These are phyloP conservation scores for Parsonsia alboflavescens DNA, from an alignment of 257 asterid genomes.

Conservation along the genomic window DNA sequence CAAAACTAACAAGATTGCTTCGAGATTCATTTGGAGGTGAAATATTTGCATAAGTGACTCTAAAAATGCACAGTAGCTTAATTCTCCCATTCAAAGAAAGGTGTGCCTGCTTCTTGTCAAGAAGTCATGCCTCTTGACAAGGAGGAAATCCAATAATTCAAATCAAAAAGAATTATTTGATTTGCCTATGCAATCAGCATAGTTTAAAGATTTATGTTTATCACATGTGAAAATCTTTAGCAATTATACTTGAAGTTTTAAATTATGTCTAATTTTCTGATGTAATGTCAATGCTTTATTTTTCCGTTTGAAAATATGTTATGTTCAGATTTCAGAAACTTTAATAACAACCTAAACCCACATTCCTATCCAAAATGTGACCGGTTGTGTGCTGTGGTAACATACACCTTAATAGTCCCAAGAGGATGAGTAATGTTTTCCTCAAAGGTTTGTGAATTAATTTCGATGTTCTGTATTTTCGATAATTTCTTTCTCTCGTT, in stretches of 20 bases:
- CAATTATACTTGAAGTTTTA: not conserved
- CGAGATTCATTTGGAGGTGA: conserved; percentile 97
- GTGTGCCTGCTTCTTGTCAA: not conserved
- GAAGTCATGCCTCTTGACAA: no score
- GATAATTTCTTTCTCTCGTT: not conserved
- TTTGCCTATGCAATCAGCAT: not conserved
- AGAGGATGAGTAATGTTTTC: not conserved
- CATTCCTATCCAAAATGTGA: not conserved
- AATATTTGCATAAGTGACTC: conserved; percentile 8
- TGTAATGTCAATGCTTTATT: not conserved
- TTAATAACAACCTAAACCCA: not conserved
- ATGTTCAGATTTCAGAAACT: not conserved
- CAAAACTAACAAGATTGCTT: conserved; percentile 88
- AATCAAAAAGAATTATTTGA: not conserved
- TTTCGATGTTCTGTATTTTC: not conserved
- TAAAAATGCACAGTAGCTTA: not conserved
- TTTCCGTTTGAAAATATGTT: not conserved
- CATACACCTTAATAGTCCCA: not conserved
- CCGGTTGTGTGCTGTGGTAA: not conserved
- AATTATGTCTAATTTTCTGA: not conserved
- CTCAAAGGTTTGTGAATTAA: not conserved
- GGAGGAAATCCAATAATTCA: no score
- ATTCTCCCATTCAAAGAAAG: not conserved
- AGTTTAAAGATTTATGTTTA: not conserved
- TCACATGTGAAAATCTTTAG: not conserved